Conservation (phyloP, 305 asterid species). For the Solanum hybrid region DNA sequence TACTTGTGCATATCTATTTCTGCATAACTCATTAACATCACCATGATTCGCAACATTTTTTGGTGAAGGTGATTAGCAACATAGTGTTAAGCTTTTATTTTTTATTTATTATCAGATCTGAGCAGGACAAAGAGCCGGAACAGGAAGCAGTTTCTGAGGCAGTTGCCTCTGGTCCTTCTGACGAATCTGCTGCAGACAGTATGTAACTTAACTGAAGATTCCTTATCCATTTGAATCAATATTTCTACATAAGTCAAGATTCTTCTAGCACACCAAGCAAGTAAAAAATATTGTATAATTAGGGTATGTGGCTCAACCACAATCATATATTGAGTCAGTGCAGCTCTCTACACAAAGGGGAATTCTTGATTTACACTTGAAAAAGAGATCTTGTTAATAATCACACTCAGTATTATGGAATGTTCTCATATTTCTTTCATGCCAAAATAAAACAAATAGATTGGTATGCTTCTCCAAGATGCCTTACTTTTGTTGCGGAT, state of each 20-base stretch:
- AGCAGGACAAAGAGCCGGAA: slow-evolving; percentile 98
- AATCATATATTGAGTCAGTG: not conserved
- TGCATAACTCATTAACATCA: not conserved
- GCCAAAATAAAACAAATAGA: not conserved
- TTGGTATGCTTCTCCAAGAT: not conserved
- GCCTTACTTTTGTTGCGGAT: not conserved
- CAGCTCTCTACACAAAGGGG: not conserved
- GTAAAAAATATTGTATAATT: not conserved
- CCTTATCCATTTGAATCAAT: not conserved
- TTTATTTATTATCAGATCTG: slow-evolving; percentile 48
- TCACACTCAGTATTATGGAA: not conserved
- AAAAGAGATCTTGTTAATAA: not conserved
- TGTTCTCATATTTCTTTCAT: not conserved
- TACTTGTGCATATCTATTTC: not conserved
- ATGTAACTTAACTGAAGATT: slow-evolving; percentile 16
- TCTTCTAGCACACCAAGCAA: not conserved
- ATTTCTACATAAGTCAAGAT: not conserved
- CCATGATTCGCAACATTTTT: not conserved
- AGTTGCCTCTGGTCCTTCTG: slow-evolving; percentile 60
- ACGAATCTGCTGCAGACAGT: slow-evolving; percentile 72
- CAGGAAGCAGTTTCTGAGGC: slow-evolving; percentile 57
- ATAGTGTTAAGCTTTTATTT: slow-evolving; percentile 4
- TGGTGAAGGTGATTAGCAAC: not conserved
- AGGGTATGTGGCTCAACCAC: not conserved
- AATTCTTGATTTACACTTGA: not conserved